Evolutionary conservation across 2,329 filamentous ascomycete genomes (phyloP).

Genomic region (Hymenoscyphus fraxineus): DNA sequence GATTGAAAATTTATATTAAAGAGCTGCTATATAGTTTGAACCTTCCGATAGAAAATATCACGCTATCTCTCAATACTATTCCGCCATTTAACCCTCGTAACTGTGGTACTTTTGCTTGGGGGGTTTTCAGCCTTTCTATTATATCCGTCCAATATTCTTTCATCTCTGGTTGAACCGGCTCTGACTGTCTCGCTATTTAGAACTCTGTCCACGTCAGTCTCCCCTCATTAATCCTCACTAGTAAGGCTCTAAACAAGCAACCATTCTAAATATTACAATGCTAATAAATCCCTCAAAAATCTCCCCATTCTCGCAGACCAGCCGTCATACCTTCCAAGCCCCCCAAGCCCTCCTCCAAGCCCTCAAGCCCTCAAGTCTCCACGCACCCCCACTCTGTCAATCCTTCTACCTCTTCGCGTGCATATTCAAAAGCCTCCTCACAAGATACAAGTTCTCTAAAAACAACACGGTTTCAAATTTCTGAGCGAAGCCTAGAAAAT

Average conservation of each 20-base stretch:
- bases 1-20: conserved; percentile 3
- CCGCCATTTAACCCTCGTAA: background rate
- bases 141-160: background rate
- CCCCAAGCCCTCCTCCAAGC: too few relatives aligned
- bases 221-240: background rate
- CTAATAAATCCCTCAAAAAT: background rate
- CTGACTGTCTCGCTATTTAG: background rate
- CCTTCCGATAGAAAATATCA: background rate
- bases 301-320: background rate
- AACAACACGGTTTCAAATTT: conserved; percentile 3
- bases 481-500: background rate
- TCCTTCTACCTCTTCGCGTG: background rate
- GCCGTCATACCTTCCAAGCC: background rate
- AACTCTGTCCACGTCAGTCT: background rate
- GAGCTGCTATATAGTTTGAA: background rate
- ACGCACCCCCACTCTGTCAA: too few relatives aligned
- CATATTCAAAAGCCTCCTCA: background rate
- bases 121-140: background rate
- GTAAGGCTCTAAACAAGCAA: background rate
- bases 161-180: background rate
- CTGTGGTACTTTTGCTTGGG: background rate
- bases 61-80: background rate
- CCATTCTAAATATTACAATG: background rate
- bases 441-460: background rate
- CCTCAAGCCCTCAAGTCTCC: too few relatives aligned